phyloP scores from a whole-genome alignment of 257 asterid species.

The Ilex aquifolium region DNA sequence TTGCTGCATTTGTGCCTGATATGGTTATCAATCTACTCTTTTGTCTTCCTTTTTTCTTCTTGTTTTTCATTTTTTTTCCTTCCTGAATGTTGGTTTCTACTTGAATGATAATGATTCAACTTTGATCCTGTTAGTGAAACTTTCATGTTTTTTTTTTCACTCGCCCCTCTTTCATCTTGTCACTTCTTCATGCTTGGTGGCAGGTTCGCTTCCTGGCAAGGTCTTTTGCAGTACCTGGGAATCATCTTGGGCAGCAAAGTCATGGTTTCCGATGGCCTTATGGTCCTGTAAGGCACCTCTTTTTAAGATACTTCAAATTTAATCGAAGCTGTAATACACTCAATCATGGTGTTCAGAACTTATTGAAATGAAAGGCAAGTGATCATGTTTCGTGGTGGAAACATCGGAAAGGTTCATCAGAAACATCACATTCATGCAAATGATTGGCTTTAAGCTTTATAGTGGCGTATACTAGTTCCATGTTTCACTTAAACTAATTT shows the following conservation, averaged over 20 bases:
- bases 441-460: too few species aligned
- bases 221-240: constrained; percentile 94
- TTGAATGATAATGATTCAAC: not conserved
- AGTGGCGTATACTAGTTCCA: too few species aligned
- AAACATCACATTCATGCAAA: too few species aligned
- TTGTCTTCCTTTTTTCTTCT: too few species aligned
- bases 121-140: not conserved
- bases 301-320: not conserved
- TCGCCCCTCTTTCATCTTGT: not conserved
- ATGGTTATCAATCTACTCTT: not conserved
- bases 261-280: constrained; percentile 99
- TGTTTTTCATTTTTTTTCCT: too few species aligned
- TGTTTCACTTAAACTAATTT: too few species aligned
- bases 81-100: not conserved
- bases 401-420: too few species aligned
- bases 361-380: too few species aligned
- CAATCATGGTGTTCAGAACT: too few species aligned
- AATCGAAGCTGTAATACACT: too few species aligned
- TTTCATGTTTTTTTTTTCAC: not conserved
- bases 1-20: not conserved
- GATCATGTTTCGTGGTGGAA: too few species aligned
- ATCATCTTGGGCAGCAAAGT: constrained; percentile 97
- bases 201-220: constrained; percentile 96
- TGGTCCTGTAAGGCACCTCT: constrained; percentile 68
- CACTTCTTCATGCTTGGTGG: constrained; percentile 11